These are phyloP conservation scores for Lasiodiplodia sp. DNA, from an alignment of 2,329 filamentous ascomycete genomes.

Conservation along the genomic window DNA sequence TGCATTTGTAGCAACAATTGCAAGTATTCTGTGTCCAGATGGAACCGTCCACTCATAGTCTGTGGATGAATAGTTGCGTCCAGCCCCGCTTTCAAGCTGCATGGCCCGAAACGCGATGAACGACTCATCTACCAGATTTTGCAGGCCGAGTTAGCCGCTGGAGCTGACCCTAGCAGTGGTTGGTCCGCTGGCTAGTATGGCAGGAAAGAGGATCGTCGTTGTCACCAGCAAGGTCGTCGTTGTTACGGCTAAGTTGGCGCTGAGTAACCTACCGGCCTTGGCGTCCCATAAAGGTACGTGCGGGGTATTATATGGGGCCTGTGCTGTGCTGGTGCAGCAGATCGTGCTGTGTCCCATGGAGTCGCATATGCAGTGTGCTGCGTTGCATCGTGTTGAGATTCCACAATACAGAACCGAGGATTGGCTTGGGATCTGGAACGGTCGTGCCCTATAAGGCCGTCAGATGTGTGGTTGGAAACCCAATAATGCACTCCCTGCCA, in stretches of 20 bases:
- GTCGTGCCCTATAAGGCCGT: background rate
- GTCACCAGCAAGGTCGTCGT: slow-evolving; percentile 51
- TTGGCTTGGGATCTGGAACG: background rate
- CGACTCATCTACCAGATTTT: slow-evolving; percentile 41
- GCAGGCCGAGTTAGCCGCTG: slow-evolving; percentile 50
- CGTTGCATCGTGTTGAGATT: slow-evolving; percentile 42
- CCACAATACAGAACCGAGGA: background rate
- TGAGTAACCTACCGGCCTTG: slow-evolving; percentile 54
- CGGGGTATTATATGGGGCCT: slow-evolving; percentile 53
- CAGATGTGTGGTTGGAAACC: too few species aligned
- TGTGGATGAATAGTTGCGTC: too few species aligned
- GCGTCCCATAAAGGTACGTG: slow-evolving; percentile 49
- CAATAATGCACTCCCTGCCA: too few species aligned
- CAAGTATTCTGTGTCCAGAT: too few species aligned
- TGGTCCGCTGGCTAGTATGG: slow-evolving; percentile 52
- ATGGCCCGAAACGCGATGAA: background rate
- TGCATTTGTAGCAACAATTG: too few species aligned
- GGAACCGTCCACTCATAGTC: too few species aligned
- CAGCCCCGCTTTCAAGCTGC: too few species aligned
- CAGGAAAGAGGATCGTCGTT: slow-evolving; percentile 48
- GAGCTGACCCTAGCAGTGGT: slow-evolving; percentile 38
- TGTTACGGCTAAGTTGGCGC: slow-evolving; percentile 49
- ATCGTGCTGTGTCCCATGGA: slow-evolving; percentile 44
- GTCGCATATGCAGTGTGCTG: slow-evolving; percentile 46
- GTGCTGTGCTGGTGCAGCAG: slow-evolving; percentile 50